phyloP scores from a whole-genome alignment of 768 basidiomycete genomes.

The Tricholoma saponaceum region DNA sequence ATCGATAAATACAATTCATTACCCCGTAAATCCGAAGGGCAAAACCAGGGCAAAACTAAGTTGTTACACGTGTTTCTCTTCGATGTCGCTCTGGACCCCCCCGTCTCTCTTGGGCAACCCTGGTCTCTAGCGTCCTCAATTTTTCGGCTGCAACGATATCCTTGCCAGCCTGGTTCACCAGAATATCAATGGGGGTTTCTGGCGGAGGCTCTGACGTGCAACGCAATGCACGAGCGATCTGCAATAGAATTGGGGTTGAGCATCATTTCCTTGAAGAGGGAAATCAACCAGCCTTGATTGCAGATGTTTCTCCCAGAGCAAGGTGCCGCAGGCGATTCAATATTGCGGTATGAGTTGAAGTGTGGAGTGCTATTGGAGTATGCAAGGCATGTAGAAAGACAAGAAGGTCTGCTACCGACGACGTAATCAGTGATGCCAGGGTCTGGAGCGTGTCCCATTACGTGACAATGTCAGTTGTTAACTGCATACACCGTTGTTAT shows the following conservation, averaged over 20 bases:
- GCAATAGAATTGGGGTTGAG: conserved; percentile 4
- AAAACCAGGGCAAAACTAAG: conserved; percentile 2
- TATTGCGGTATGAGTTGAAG: conserved; percentile 43
- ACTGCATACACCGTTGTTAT: background rate
- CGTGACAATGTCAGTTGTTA: conserved; percentile 1
- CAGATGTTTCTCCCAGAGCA: conserved; percentile 43
- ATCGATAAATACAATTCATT: background rate
- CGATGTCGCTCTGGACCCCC: conserved; percentile 21
- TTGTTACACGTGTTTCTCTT: conserved; percentile 12
- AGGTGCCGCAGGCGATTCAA: conserved; percentile 48
- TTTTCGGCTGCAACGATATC: conserved; percentile 71
- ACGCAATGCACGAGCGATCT: conserved; percentile 56
- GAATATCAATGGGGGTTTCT: conserved; percentile 37
- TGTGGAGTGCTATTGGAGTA: conserved; percentile 49
- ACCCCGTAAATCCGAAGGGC: background rate
- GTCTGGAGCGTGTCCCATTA: conserved; percentile 34
- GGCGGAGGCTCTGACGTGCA: conserved; percentile 47
- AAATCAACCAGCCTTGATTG: conserved; percentile 40
- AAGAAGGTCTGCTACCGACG: conserved; percentile 63
- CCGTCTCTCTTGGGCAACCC: conserved; percentile 26
- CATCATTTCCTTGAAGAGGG: background rate
- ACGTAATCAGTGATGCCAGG: conserved; percentile 47
- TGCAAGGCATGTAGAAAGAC: conserved; percentile 56
- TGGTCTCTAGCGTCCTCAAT: conserved; percentile 47
- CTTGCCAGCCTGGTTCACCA: conserved; percentile 55